Conservation (phyloP, 2,329 filamentous ascomycete genomes). For the Didymella segeticola region DNA sequence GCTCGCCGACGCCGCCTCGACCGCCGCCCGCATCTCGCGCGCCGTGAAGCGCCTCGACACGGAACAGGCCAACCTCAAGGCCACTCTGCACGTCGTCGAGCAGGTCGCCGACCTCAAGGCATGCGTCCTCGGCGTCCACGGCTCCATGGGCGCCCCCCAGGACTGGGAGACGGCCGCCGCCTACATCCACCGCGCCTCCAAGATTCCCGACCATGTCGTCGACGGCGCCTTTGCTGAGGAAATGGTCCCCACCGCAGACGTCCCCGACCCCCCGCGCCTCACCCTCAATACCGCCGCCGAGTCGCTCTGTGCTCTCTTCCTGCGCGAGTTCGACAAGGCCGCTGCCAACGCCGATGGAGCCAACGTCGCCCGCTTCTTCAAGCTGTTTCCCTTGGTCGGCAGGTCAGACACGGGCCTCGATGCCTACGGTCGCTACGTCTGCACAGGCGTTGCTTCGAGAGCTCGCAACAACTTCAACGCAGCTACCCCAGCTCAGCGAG, state of each 20-base stretch:
- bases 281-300: slow-evolving; percentile 88
- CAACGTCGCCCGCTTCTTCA: slow-evolving; percentile 95
- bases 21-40: slow-evolving; percentile 82
- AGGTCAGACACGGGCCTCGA: slow-evolving; percentile 88
- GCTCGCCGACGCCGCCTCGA: slow-evolving; percentile 84
- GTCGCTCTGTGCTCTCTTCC: slow-evolving; percentile 86
- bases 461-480: slow-evolving; percentile 83
- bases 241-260: slow-evolving; percentile 94
- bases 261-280: slow-evolving; percentile 86
- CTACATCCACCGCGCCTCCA: slow-evolving; percentile 83
- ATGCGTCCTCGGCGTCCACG: slow-evolving; percentile 91
- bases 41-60: slow-evolving; percentile 87
- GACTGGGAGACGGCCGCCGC: slow-evolving; percentile 97
- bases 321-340: slow-evolving; percentile 94
- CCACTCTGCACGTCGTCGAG: slow-evolving; percentile 89
- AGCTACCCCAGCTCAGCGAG: slow-evolving; percentile 65
- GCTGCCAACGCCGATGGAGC: slow-evolving; percentile 85
- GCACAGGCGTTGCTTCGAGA: slow-evolving; percentile 86
- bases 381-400: slow-evolving; percentile 93
- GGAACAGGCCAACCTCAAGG: slow-evolving; percentile 89
- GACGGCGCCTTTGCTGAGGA: slow-evolving; percentile 86
- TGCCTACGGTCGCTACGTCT: slow-evolving; percentile 95
- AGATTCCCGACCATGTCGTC: slow-evolving; percentile 80
- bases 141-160: slow-evolving; percentile 96
- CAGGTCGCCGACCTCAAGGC: slow-evolving; percentile 97